Conservation (phyloP, 78 protist genomes). For the Dictyostelium brefeldianum region DNA sequence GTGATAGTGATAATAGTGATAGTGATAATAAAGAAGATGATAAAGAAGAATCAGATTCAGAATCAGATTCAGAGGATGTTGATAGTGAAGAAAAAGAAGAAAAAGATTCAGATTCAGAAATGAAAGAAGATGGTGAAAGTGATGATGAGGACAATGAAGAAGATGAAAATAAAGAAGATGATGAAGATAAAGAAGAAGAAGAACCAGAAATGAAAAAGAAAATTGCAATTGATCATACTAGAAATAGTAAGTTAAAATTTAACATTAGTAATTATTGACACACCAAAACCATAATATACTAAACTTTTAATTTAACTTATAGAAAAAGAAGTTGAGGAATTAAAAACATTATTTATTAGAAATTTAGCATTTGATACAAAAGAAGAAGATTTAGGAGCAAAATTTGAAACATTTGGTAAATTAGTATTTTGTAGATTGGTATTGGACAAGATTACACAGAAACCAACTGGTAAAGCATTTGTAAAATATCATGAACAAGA, state of each 20-base stretch:
- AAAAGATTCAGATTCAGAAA: conserved; percentile 26
- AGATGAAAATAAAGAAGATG: conserved; percentile 30
- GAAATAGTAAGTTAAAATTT: conserved; percentile 18
- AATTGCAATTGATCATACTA: conserved; percentile 9
- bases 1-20: conserved; percentile 15
- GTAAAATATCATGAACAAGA: conserved; percentile 32
- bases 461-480: conserved; percentile 77
- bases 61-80: conserved; percentile 4
- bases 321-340: conserved; percentile 66
- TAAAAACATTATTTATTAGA: conserved; percentile 69
- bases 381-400: conserved; percentile 28
- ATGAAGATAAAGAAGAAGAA: conserved; percentile 22
- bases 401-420: conserved; percentile 46
- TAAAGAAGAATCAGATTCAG: conserved; percentile 20
- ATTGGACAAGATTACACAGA: conserved; percentile 21
- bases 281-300: background rate
- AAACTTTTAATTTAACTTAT: background rate
- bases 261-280: background rate
- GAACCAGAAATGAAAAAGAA: conserved; percentile 34
- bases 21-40: background rate
- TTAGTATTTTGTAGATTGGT: conserved; percentile 57
- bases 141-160: conserved; percentile 32
- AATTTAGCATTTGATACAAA: conserved; percentile 75
- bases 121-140: background rate
- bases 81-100: conserved; percentile 20